Conservation (phyloP, 2,329 filamentous ascomycete genomes). For the Colletotrichum spaethianum region DNA sequence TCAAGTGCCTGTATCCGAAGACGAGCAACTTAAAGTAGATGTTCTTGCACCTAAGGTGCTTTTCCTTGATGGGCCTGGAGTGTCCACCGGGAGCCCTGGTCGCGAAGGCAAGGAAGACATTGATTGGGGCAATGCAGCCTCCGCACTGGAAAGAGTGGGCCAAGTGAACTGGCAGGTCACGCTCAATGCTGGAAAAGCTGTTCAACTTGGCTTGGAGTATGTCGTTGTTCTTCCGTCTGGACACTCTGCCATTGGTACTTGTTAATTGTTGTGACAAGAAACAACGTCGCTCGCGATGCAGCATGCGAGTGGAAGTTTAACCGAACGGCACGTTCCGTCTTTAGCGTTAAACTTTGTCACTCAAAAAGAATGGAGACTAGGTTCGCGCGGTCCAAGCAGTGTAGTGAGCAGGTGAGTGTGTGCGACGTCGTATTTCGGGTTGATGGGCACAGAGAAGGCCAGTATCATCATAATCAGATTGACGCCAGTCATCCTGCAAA, state of each 20-base stretch:
- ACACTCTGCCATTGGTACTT: constrained; percentile 57
- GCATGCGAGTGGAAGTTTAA: too few species aligned
- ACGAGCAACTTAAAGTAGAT: constrained; percentile 69
- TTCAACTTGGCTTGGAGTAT: constrained; percentile 73
- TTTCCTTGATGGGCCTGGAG: constrained; percentile 52
- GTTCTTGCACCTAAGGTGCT: constrained; percentile 65
- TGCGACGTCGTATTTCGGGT: too few species aligned
- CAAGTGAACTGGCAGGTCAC: constrained; percentile 72
- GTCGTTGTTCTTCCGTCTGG: constrained; percentile 69
- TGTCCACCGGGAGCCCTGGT: constrained; percentile 53
- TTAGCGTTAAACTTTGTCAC: too few species aligned
- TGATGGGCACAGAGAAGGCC: background rate
- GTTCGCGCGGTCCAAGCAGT: too few species aligned
- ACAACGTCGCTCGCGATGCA: too few species aligned
- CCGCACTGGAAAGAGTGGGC: constrained; percentile 68
- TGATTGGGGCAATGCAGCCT: constrained; percentile 69
- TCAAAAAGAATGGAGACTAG: background rate
- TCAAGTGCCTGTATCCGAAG: constrained; percentile 74
- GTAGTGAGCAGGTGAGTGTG: too few species aligned
- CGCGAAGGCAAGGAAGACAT: constrained; percentile 50
- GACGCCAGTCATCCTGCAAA: background rate
- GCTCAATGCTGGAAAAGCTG: constrained; percentile 70
- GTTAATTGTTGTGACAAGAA: background rate
- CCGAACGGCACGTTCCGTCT: too few species aligned
- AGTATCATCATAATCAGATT: background rate